Base-by-base conservation (phyloP, 306 rosid genomes). In the Echinosophora koreensis region DNA sequence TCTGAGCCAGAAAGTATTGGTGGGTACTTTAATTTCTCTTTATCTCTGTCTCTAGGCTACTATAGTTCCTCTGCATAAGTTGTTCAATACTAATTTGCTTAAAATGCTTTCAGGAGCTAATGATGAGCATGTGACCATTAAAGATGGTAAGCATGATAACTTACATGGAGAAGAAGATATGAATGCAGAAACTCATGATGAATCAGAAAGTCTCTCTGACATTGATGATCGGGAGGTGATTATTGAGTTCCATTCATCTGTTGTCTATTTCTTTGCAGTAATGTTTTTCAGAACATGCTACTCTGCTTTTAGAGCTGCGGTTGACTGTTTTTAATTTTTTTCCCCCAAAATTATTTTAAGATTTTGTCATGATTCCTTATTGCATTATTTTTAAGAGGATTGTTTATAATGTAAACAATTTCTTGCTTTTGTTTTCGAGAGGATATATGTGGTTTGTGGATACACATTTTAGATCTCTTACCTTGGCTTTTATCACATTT, bases 141-240 rank as follows among this genome's bases (percentile, higher is more conserved):
- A 85, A 82, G 80, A 70, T 51, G 72, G 71, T 57, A 17, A 71
- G 2, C 8, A 30, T 77, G 80, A 61, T 34, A 74, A 80, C 18
- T 77, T 76, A 32, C 44, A 39, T 71, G 11, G 39, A 52, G 86
- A 78, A 55, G 84, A 81, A 72, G 85, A 68, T 51, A 47, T 27
- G 16, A 76, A 79, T 76, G 39, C 35, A 1, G 32, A 86, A 78
- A 22, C 49, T 57, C 41, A 55, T 12, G 80, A 69, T 17, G 90
- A 88, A 47, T 86, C 94, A 6, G 94, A 86, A 77, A 86, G 78
- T 51, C 74, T 90, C 1, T 88, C 94, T 34, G 94, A 90, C 66
- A 86, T 90, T 10, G 90, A 90, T 81, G 94, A 90, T 52, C 51
- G 47, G 68, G 94, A 90, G 81, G 90, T 88, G 76, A 72, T 3